These are phyloP conservation scores for Flaveria trinervia DNA, from an alignment of 129 eudicot species.

Conservation along the genomic window DNA sequence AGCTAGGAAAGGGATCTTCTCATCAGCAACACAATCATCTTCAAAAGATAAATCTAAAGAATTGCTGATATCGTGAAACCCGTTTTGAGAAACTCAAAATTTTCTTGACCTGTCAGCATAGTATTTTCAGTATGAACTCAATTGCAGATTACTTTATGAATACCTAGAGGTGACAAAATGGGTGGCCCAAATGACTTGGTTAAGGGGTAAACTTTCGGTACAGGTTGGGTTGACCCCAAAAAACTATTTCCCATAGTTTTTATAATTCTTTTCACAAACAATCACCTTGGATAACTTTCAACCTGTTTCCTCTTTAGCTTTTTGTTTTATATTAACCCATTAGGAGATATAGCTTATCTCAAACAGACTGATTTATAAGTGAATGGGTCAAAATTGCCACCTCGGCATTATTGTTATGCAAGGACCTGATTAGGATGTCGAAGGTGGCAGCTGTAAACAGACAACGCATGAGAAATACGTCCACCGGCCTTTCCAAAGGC, in stretches of 20 bases:
- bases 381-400: conserved; percentile 11
- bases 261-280: neutral
- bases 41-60: conserved; percentile 82
- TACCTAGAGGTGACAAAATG: conserved; percentile 7
- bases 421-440: conserved; percentile 88
- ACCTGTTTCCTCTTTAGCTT: neutral
- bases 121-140: conserved; percentile 28
- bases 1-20: conserved; percentile 95
- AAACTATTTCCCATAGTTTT: neutral
- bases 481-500: conserved; percentile 99
- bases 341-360: conserved; percentile 7
- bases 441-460: conserved; percentile 92
- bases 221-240: conserved; percentile 10
- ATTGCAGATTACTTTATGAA: conserved; percentile 12
- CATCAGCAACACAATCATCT: conserved; percentile 94
- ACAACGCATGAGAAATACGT: conserved; percentile 89
- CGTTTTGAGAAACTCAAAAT: conserved; percentile 86
- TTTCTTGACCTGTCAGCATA: conserved; percentile 73
- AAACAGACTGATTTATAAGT: neutral
- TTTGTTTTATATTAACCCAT: neutral
- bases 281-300: neutral
- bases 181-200: neutral
- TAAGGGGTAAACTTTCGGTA: neutral
- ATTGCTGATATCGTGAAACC: conserved; percentile 79
- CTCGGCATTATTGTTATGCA: conserved; percentile 2